Conservation (phyloP, 2,329 filamentous ascomycete genomes). For the Alternaria atra region DNA sequence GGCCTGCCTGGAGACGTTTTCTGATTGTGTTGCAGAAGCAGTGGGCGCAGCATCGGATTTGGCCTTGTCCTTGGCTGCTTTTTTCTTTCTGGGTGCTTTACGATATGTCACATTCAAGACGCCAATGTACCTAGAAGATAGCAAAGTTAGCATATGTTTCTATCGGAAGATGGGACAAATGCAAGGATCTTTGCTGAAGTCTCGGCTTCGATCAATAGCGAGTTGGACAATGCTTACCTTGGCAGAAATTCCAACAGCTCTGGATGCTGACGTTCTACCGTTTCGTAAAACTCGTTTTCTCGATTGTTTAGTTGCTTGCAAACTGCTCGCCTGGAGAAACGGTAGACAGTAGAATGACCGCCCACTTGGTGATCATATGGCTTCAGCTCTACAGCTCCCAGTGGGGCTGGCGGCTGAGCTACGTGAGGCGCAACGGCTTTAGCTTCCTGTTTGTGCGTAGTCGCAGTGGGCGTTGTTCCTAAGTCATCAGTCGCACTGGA, state of each 20-base stretch:
- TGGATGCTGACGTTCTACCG: slow-evolving; percentile 88
- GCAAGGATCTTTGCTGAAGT: slow-evolving; percentile 48
- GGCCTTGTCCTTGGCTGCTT: slow-evolving; percentile 47
- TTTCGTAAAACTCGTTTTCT: slow-evolving; percentile 99
- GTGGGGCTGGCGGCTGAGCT: slow-evolving; percentile 63
- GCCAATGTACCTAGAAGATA: slow-evolving; percentile 81
- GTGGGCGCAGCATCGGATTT: slow-evolving; percentile 31
- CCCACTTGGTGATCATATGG: slow-evolving; percentile 98
- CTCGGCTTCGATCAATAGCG: slow-evolving; percentile 50
- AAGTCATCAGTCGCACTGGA: slow-evolving; percentile 65
- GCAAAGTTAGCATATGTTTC: slow-evolving; percentile 43
- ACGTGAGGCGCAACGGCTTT: slow-evolving; percentile 39
- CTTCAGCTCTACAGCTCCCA: slow-evolving; percentile 93
- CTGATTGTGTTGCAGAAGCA: slow-evolving; percentile 28
- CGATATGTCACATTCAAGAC: slow-evolving; percentile 96
- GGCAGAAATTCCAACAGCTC: slow-evolving; percentile 91
- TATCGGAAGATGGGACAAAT: neutral
- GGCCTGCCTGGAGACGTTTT: slow-evolving; percentile 26
- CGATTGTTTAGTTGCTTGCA: slow-evolving; percentile 98
- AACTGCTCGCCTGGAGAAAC: slow-evolving; percentile 92
- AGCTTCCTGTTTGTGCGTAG: slow-evolving; percentile 39
- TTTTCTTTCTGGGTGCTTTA: slow-evolving; percentile 74
- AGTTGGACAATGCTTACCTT: slow-evolving; percentile 58
- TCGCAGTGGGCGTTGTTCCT: slow-evolving; percentile 50
- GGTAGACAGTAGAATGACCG: slow-evolving; percentile 94